Base-by-base conservation (phyloP, 768 basidiomycete species). In the Tremella yokohamensis region DNA sequence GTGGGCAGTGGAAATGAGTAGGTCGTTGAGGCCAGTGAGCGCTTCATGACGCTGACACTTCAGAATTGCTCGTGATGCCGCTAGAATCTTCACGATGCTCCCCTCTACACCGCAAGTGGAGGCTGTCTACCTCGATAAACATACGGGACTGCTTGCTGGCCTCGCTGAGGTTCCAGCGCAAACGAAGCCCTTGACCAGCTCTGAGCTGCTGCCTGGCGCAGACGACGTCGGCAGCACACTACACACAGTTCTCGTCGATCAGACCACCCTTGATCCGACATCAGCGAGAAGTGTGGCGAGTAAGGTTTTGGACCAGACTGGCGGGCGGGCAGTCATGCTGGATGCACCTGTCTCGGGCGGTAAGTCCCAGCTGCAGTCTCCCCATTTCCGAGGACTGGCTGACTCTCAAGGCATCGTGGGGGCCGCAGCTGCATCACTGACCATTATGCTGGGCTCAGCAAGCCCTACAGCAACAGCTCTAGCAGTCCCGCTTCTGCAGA, bases 311-410 rank as follows among this genome's bases (percentile, higher is more conserved):
- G 22, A 48, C 13, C 83, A 88, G 0, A 79, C 77, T 9, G 57
- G 68, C 13, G 77, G 80, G 24, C 85, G 87, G 22, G 89, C 85
- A 7, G 77, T 77, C 40, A 90, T 96, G 84, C 81, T 96, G 19
- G 93, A 97, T 72, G 91, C 93, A 4, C 93, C 93, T 2, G 92
- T 97, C 1, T 92, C 90, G 49, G 93, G 93, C 56, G 92, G 90
- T 87, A 72, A 54, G 84, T 76, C n/a, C 18, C 16, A 45, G 40
- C 29, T 44, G 2, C 12, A 29, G 9, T 40, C 52, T 22, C 18
- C 8, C 25, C 19, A 4, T 34, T 4, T 4, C 4, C 4, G 29
- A 4, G 4, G 6, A 6, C 29, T 34, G 6, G 11, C 29, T 34
- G 42, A 49, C 22, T 6, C 26, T 1, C 7, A 61, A 89, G 87